Conservation (phyloP, 164 flowering plant genomes). For the Paratinospora sagittata region DNA sequence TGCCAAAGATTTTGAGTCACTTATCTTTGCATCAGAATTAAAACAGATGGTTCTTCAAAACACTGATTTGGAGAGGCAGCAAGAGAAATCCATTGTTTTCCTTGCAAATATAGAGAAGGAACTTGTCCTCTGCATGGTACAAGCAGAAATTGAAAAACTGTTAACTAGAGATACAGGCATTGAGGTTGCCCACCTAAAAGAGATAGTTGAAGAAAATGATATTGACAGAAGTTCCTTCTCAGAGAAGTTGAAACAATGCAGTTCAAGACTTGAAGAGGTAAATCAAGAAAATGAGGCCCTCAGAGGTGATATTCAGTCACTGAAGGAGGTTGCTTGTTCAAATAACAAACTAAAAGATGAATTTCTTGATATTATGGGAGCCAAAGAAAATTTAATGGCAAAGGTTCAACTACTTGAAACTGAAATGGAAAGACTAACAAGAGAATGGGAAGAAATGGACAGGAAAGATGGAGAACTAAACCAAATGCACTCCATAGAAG, state of each 20-base stretch:
- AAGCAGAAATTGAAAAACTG: constrained; percentile 35
- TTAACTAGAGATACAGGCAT: constrained; percentile 29
- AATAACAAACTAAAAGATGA: constrained; percentile 32
- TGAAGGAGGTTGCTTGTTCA: constrained; percentile 28
- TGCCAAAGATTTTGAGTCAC: constrained; percentile 54
- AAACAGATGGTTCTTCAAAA: constrained; percentile 31
- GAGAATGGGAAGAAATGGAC: constrained; percentile 35
- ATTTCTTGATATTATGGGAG: constrained; percentile 29
- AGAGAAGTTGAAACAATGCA: constrained; percentile 21
- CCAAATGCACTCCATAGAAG: constrained; percentile 27
- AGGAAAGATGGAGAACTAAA: constrained; percentile 31
- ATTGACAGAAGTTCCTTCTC: constrained; percentile 24
- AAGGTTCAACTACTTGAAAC: constrained; percentile 30
- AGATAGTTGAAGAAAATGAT: constrained; percentile 24
- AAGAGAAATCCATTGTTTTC: constrained; percentile 14
- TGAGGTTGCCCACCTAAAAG: constrained; percentile 31
- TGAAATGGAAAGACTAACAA: constrained; percentile 21
- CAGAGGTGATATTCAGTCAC: constrained; percentile 26
- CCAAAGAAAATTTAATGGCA: constrained; percentile 23
- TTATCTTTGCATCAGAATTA: constrained; percentile 46
- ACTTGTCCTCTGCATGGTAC: constrained; percentile 35
- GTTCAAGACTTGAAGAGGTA: constrained; percentile 23
- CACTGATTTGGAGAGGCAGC: constrained; percentile 28
- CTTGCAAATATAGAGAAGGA: constrained; percentile 43
- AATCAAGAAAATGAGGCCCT: constrained; percentile 25